Conservation (phyloP, 1,284 basidiomycete genomes). For the Austroboletus niveus region DNA sequence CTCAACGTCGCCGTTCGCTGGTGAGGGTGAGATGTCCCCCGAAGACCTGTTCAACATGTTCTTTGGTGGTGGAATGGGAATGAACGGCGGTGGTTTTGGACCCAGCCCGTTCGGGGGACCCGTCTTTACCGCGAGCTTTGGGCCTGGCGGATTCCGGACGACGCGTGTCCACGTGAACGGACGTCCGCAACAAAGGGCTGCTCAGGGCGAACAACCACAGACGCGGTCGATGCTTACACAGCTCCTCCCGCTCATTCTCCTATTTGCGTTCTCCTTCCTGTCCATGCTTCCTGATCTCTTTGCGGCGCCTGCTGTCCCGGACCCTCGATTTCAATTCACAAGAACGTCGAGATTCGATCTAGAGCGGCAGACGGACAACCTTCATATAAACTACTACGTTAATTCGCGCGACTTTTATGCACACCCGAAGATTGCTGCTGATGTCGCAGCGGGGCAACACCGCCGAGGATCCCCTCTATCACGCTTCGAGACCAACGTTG, state of each 20-base stretch:
- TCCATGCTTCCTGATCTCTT: conserved; percentile 83
- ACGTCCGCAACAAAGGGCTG: conserved; percentile 32
- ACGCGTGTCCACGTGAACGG: conserved; percentile 49
- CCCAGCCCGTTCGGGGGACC: conserved; percentile 42
- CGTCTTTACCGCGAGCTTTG: conserved; percentile 78
- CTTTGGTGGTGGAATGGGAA: conserved; percentile 66
- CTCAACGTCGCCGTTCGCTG: conserved; percentile 48
- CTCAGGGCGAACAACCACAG: conserved; percentile 36
- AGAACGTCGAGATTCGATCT: conserved; percentile 56
- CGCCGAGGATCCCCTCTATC: conserved; percentile 36
- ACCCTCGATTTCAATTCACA: conserved; percentile 80
- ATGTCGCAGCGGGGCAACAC: conserved; percentile 52
- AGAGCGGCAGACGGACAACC: conserved; percentile 63
- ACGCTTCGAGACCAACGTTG: conserved; percentile 68
- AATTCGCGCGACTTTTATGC: conserved; percentile 75
- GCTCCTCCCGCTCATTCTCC: conserved; percentile 81
- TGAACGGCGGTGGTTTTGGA: conserved; percentile 44
- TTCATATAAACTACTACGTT: conserved; percentile 85
- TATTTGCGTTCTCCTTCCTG: conserved; percentile 83
- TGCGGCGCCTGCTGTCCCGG: conserved; percentile 61
- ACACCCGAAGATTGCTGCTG: conserved; percentile 75
- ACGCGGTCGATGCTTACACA: conserved; percentile 75
- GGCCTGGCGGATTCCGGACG: conserved; percentile 73
- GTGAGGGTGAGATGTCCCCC: conserved; percentile 86
- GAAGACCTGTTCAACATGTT: conserved; percentile 99